These are phyloP conservation scores for Mycogone perniciosa DNA, from an alignment of 2,329 filamentous ascomycete genomes.

Conservation along the genomic window DNA sequence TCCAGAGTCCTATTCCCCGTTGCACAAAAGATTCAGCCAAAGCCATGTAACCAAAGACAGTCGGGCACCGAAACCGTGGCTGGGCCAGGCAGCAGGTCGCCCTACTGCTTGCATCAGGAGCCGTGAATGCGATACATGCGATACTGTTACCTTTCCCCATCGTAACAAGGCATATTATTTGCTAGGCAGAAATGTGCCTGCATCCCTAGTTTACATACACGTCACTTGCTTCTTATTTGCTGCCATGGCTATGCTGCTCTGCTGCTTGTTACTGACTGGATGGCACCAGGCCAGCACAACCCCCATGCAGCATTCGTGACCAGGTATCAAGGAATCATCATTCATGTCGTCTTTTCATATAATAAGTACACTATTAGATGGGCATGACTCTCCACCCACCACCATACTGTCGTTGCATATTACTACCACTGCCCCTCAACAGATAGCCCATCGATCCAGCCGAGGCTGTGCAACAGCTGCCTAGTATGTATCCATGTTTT, in stretches of 20 bases:
- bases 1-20: no score
- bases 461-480: conserved; percentile 1
- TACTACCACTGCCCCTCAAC: conserved; percentile 1
- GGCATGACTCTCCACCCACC: background rate
- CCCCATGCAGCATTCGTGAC: background rate
- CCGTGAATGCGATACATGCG: no score
- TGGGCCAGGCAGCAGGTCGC: background rate
- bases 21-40: no score
- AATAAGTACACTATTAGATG: conserved; percentile 6
- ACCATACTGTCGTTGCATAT: conserved; percentile 1
- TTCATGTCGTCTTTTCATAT: conserved; percentile 9
- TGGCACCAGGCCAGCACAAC: background rate
- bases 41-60: background rate
- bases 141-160: no score
- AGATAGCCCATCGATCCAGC: conserved; percentile 4
- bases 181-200: no score
- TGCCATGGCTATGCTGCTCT: no score
- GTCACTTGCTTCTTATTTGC: no score
- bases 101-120: background rate
- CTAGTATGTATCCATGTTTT: no score
- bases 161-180: no score
- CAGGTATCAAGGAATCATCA: conserved; percentile 12
- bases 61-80: background rate
- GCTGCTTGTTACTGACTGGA: no score
- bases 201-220: no score